These are phyloP conservation scores for Leccinum pallidistipes DNA, from an alignment of 1,284 basidiomycete genomes.

Conservation along the genomic window DNA sequence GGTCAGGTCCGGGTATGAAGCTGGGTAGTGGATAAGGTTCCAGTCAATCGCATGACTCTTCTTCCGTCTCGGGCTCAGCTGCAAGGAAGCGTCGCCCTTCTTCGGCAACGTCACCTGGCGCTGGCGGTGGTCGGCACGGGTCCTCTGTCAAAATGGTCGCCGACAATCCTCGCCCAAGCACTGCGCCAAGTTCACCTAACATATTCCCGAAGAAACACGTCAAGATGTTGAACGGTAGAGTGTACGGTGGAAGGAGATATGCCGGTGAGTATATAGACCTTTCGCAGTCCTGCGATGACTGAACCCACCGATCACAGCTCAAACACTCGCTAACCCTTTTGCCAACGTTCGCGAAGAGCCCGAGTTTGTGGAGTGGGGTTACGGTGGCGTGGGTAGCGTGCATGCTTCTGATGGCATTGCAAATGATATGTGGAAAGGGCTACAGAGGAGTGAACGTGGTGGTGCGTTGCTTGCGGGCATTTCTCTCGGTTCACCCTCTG, in stretches of 20 bases:
- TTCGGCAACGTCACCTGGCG: constrained; percentile 21
- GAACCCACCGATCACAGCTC: constrained; percentile 6
- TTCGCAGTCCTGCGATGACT: background rate
- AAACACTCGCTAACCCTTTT: constrained; percentile 46
- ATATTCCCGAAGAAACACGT: constrained; percentile 34
- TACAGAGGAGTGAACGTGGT: constrained; percentile 31
- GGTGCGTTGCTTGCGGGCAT: constrained; percentile 23
- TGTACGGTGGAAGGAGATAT: constrained; percentile 60
- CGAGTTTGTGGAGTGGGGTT: constrained; percentile 84
- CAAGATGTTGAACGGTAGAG: constrained; percentile 74
- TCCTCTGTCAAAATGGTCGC: constrained; percentile 9
- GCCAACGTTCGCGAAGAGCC: constrained; percentile 57
- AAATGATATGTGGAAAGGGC: constrained; percentile 32
- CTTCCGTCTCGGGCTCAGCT: constrained; percentile 28
- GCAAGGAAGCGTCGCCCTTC: constrained; percentile 29
- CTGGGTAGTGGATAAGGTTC: background rate
- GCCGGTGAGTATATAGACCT: constrained; percentile 26
- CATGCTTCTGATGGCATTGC: constrained; percentile 33
- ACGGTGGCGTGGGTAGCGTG: constrained; percentile 80
- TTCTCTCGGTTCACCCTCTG: constrained; percentile 1
- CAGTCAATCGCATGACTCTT: background rate
- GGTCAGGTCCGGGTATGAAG: constrained; percentile 5
- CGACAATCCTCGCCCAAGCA: constrained; percentile 15
- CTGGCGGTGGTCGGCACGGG: constrained; percentile 33
- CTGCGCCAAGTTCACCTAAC: constrained; percentile 9